Evolutionary conservation across 257 asterid genomes (phyloP).

Genomic region (Mitragyna speciosa): DNA sequence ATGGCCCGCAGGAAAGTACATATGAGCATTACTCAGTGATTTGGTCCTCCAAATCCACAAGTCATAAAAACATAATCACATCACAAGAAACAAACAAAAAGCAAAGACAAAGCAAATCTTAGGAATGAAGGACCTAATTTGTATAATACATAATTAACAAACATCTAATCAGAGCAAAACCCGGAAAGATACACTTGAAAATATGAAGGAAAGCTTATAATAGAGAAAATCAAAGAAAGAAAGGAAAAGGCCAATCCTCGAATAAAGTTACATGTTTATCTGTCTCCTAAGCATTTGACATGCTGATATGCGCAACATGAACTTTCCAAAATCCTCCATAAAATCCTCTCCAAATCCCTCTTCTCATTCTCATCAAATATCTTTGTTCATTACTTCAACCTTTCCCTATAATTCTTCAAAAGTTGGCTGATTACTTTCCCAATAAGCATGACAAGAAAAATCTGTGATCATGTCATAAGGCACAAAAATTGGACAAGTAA

Average conservation of each 20-base stretch:
- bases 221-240: constrained; percentile 12
- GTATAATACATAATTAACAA: neutral
- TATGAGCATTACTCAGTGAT: neutral
- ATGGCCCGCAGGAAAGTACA: neutral
- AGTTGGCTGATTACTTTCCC: neutral
- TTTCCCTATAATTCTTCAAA: neutral
- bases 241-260: constrained; percentile 22
- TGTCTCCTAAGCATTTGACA: constrained; percentile 33
- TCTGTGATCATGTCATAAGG: neutral
- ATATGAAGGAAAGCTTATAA: neutral
- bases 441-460: constrained; percentile 2
- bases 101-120: constrained; percentile 15
- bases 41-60: constrained; percentile 15
- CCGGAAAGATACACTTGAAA: constrained; percentile 9
- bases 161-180: constrained; percentile 12
- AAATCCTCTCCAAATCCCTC: constrained; percentile 1
- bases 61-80: constrained; percentile 12
- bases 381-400: constrained; percentile 5
- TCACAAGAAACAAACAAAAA: constrained; percentile 15
- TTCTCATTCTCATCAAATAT: neutral
- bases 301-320: constrained; percentile 15
- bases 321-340: constrained; percentile 16
- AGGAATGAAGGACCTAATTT: constrained; percentile 6
- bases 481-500: neutral
- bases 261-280: constrained; percentile 19